Evolutionary conservation across 768 basidiomycete genomes (phyloP).

Genomic region (Ephemerocybe angulata): DNA sequence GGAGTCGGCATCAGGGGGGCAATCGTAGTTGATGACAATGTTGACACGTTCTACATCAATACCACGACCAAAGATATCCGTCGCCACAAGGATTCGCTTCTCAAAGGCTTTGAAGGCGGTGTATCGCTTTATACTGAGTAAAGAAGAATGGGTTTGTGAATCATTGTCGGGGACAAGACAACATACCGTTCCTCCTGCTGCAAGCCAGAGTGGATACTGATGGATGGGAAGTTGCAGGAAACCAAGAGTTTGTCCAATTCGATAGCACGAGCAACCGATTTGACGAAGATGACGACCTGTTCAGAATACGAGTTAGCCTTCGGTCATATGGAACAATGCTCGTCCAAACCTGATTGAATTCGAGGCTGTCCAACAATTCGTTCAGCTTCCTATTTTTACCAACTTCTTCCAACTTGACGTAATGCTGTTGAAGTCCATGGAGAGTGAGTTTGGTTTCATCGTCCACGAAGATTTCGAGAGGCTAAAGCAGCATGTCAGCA

Average conservation of each 20-base stretch:
- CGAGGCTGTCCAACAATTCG: slow-evolving; percentile 89
- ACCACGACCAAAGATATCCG: slow-evolving; percentile 98
- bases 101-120: slow-evolving; percentile 99
- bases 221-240: slow-evolving; percentile 98
- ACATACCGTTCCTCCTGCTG: slow-evolving; percentile 93
- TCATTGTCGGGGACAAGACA: neutral
- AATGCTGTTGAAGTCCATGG: slow-evolving; percentile 98
- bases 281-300: slow-evolving; percentile 99
- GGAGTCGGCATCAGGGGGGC: slow-evolving; percentile 94
- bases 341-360: slow-evolving; percentile 89
- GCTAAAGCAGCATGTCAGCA: slow-evolving; percentile 47
- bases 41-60: slow-evolving; percentile 99
- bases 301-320: neutral
- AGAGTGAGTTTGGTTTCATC: slow-evolving; percentile 98
- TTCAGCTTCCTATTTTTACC: slow-evolving; percentile 97
- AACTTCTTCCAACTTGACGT: slow-evolving; percentile 92
- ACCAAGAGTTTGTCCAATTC: slow-evolving; percentile 94
- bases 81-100: slow-evolving; percentile 97
- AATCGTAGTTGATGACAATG: slow-evolving; percentile 99
- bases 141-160: slow-evolving; percentile 8
- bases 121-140: slow-evolving; percentile 82
- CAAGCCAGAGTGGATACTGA: slow-evolving; percentile 93
- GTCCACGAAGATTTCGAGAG: slow-evolving; percentile 98
- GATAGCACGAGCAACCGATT: slow-evolving; percentile 94
- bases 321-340: neutral